These are phyloP conservation scores for Acorus gramineus DNA, from an alignment of 106 monocot species.

Conservation along the genomic window DNA sequence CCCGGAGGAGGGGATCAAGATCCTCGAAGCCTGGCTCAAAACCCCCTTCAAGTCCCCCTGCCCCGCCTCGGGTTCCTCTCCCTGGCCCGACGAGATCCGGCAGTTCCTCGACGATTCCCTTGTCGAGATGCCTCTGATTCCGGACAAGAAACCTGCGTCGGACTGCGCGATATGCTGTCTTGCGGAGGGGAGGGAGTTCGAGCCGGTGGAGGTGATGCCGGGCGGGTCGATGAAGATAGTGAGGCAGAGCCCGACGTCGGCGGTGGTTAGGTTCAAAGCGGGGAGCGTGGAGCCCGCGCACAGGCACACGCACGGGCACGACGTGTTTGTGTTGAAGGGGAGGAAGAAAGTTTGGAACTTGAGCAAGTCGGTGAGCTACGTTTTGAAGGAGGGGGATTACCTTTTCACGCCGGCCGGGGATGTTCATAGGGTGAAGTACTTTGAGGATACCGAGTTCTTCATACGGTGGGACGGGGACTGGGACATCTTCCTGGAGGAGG, in stretches of 20 bases:
- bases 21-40: constrained; percentile 55
- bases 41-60: constrained; percentile 79
- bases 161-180: constrained; percentile 67
- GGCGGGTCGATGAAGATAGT: constrained; percentile 87
- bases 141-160: not conserved
- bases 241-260: constrained; percentile 72
- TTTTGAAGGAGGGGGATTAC: constrained; percentile 58
- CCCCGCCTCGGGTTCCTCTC: constrained; percentile 46
- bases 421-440: constrained; percentile 74
- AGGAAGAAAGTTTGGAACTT: constrained; percentile 90
- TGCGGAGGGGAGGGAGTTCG: constrained; percentile 57
- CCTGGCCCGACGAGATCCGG: constrained; percentile 53
- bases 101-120: constrained; percentile 48
- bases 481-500: constrained; percentile 89
- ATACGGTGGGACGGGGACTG: constrained; percentile 88
- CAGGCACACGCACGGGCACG: constrained; percentile 83
- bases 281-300: constrained; percentile 90
- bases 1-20: constrained; percentile 27
- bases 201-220: constrained; percentile 71
- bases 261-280: constrained; percentile 60
- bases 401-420: constrained; percentile 78
- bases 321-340: constrained; percentile 70
- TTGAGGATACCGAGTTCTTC: constrained; percentile 90
- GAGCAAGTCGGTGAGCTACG: constrained; percentile 55
- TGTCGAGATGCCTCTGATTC: constrained; percentile 61